Conservation (phyloP, 495 filamentous ascomycete species). For the Daldinia vernicosa region DNA sequence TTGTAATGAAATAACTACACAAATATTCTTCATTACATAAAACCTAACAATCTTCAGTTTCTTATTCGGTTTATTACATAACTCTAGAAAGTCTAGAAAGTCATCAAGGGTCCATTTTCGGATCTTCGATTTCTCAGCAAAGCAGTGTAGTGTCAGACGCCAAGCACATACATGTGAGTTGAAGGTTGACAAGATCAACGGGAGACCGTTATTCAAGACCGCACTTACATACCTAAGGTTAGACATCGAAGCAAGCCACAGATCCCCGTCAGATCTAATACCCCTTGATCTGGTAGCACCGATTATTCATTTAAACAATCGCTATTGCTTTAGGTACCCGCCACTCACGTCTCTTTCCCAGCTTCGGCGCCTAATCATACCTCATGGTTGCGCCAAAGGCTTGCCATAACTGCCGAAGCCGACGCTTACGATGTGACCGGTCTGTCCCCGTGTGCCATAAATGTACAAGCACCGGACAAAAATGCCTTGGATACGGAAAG, state of each 20-base stretch:
- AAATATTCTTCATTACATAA: neutral
- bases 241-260: neutral
- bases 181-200: constrained; percentile 2
- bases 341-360: neutral
- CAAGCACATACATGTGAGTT: neutral
- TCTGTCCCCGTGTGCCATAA: constrained; percentile 60
- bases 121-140: neutral
- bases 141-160: neutral
- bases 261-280: neutral
- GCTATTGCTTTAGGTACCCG: neutral
- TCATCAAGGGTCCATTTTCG: neutral
- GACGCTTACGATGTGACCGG: constrained; percentile 63
- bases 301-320: neutral
- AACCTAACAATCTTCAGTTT: constrained; percentile 21
- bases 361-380: constrained; percentile 8
- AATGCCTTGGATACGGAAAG: constrained; percentile 57
- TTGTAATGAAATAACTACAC: constrained; percentile 11
- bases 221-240: too few species aligned
- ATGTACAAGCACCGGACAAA: constrained; percentile 57
- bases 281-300: neutral
- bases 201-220: neutral
- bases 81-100: neutral
- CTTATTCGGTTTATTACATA: constrained; percentile 3
- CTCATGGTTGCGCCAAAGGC: constrained; percentile 43
- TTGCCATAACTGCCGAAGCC: constrained; percentile 62